A percentile compares a stretch with the other conserved stretches of the same genome.
These are phyloP conservation scores for Arabidopsis suecica DNA, from an alignment of 345 rosid species.

Conservation along the genomic window DNA sequence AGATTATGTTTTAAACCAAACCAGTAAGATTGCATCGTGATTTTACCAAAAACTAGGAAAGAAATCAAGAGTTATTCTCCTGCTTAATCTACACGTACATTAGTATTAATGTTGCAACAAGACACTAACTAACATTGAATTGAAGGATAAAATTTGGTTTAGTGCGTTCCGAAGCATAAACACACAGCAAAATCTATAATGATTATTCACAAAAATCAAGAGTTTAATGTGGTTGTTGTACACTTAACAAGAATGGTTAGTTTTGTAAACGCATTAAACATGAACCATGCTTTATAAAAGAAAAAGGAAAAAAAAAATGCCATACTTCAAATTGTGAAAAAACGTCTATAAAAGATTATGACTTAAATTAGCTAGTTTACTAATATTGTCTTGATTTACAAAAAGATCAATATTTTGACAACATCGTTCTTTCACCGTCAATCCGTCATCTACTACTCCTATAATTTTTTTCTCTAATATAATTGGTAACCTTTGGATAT, in stretches of 20 bases:
- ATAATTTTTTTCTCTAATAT: no score
- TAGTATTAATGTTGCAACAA: neutral
- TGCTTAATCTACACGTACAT: neutral
- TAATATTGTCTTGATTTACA: no score
- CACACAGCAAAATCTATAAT: neutral
- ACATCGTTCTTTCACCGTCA: no score
- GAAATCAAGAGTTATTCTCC: neutral
- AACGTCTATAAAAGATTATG: no score
- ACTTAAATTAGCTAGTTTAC: no score
- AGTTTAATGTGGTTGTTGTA: neutral
- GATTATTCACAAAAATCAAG: neutral
- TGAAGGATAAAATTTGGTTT: neutral
- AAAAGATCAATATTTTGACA: no score
- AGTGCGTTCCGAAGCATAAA: neutral
- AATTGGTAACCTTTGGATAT: no score
- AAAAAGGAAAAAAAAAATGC: neutral
- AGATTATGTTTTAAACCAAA: slow-evolving; percentile 7
- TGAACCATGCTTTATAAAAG: neutral
- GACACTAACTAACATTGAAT: neutral
- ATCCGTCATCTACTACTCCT: no score
- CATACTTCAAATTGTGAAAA: neutral
- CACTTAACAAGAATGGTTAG: neutral
- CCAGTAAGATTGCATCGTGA: neutral
- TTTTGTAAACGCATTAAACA: neutral
- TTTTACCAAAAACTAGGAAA: neutral